phyloP scores from a whole-genome alignment of 1,284 basidiomycete genomes.

The Austroboletus olivaceoglutinosus region DNA sequence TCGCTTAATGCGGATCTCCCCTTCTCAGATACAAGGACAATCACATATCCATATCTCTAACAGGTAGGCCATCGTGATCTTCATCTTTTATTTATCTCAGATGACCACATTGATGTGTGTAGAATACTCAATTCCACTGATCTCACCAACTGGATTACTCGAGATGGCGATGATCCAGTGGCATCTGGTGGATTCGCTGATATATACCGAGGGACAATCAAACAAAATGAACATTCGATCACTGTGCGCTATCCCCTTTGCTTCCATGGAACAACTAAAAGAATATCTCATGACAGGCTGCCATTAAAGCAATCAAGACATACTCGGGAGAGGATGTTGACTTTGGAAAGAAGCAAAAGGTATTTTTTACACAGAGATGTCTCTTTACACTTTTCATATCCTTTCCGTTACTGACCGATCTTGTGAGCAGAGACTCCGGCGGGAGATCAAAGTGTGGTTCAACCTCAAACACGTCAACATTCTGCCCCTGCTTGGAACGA shows the following conservation, averaged over 20 bases:
- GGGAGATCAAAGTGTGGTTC: slow-evolving; percentile 20
- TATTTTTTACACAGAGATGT: not conserved
- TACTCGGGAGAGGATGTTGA: slow-evolving; percentile 8
- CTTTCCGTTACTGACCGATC: slow-evolving; percentile 9
- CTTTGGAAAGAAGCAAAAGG: slow-evolving; percentile 12
- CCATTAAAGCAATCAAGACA: slow-evolving; percentile 19
- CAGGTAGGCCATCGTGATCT: too few species aligned
- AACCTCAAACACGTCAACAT: too few species aligned
- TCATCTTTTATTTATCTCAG: too few species aligned
- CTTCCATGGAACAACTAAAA: too few species aligned
- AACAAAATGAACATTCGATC: slow-evolving; percentile 11
- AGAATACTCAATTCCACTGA: not conserved
- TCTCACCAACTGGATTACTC: slow-evolving; percentile 7
- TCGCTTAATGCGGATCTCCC: too few species aligned
- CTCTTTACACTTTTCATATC: too few species aligned
- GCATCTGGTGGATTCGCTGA: too few species aligned
- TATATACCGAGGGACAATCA: not conserved
- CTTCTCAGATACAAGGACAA: too few species aligned
- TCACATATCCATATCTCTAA: too few species aligned
- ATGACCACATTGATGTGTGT: too few species aligned
- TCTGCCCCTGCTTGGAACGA: too few species aligned
- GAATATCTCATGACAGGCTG: slow-evolving; percentile 7
- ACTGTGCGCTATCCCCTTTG: too few species aligned
- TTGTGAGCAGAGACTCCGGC: not conserved
- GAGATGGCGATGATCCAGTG: not conserved